phyloP scores from a whole-genome alignment of 2,329 filamentous ascomycete species.

The Cercospora sp. region DNA sequence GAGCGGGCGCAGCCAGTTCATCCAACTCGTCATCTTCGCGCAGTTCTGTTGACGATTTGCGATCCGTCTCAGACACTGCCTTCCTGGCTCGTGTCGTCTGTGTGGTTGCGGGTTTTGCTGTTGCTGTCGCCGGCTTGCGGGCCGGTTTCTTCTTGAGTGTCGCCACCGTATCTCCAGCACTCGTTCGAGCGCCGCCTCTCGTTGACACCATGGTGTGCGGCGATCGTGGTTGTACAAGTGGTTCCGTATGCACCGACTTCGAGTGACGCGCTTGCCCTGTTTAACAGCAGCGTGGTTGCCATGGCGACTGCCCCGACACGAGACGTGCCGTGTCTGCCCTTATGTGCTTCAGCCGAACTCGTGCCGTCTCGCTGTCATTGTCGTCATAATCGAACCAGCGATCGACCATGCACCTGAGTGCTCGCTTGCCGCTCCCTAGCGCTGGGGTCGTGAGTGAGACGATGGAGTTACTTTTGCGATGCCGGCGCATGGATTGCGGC shows the following conservation, averaged over 20 bases:
- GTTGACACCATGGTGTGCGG: constrained; percentile 40
- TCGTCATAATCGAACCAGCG: not conserved
- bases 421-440: not conserved
- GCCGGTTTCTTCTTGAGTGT: constrained; percentile 40
- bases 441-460: not conserved
- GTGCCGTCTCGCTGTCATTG: not conserved
- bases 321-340: not conserved
- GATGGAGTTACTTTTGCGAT: not conserved
- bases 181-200: constrained; percentile 35
- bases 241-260: not conserved
- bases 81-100: constrained; percentile 31
- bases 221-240: constrained; percentile 11
- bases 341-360: not conserved
- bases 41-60: constrained; percentile 6
- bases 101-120: constrained; percentile 14
- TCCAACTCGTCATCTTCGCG: constrained; percentile 19
- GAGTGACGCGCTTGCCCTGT: not conserved
- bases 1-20: constrained; percentile 23
- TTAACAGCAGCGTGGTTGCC: not conserved
- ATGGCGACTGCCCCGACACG: not conserved
- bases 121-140: constrained; percentile 33
- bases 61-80: constrained; percentile 12
- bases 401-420: not conserved
- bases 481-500: not conserved
- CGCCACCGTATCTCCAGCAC: constrained; percentile 20